phyloP scores from a whole-genome alignment of 2,329 filamentous ascomycete genomes.

The Ambrosiella xylebori region DNA sequence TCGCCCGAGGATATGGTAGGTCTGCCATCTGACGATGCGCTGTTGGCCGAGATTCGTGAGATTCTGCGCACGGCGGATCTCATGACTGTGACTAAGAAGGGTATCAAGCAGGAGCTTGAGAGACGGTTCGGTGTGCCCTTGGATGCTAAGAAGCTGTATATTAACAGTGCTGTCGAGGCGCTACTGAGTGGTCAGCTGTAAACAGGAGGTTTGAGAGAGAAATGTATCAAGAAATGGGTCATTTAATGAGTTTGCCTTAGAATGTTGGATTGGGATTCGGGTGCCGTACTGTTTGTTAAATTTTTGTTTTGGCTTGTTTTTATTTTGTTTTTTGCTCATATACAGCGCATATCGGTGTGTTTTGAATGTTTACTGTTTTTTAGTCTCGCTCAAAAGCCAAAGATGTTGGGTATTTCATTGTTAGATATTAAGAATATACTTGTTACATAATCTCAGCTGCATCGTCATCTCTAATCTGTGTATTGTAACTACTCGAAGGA shows the following conservation, averaged over 20 bases:
- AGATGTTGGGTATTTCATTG: slow-evolving; percentile 5
- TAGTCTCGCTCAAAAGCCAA: slow-evolving; percentile 6
- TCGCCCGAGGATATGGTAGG: slow-evolving; percentile 51
- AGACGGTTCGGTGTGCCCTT: slow-evolving; percentile 72
- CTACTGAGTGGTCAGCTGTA: slow-evolving; percentile 62
- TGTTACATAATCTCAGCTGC: neutral
- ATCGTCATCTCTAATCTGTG: neutral
- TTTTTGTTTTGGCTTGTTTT: slow-evolving; percentile 3
- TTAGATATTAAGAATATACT: neutral
- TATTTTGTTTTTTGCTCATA: slow-evolving; percentile 4
- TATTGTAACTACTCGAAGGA: neutral
- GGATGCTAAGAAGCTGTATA: slow-evolving; percentile 79
- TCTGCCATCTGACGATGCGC: slow-evolving; percentile 72
- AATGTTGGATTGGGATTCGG: neutral
- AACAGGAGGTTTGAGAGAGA: neutral
- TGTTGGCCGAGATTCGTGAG: slow-evolving; percentile 85
- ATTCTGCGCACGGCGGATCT: slow-evolving; percentile 82
- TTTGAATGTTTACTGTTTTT: slow-evolving; percentile 4
- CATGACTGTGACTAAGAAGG: slow-evolving; percentile 98
- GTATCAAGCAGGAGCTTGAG: slow-evolving; percentile 86
- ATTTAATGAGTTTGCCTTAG: neutral
- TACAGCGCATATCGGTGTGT: slow-evolving; percentile 9
- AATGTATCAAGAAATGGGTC: neutral
- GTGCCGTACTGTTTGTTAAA: neutral
- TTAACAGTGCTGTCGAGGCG: slow-evolving; percentile 74